Evolutionary conservation across 805 yeast species (phyloP).

Genomic region (Metschnikowia lochheadii): DNA sequence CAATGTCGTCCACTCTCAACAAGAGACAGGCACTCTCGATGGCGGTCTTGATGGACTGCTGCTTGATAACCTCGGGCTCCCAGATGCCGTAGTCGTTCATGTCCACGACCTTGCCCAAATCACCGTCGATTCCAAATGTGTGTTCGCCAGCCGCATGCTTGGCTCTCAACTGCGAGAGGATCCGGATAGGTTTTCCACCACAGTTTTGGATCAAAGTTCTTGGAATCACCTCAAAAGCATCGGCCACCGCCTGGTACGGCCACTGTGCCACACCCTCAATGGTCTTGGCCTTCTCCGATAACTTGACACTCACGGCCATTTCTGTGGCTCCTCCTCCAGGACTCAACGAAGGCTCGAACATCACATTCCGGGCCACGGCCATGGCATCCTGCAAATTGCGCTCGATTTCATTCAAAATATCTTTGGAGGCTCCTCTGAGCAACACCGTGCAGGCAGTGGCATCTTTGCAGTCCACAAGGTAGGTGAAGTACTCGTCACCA

Average conservation of each 20-base stretch:
- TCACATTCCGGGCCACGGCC: constrained; percentile 94
- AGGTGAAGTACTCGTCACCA: constrained; percentile 96
- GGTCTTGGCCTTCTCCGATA: constrained; percentile 85
- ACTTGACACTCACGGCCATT: constrained; percentile 90
- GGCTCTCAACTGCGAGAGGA: constrained; percentile 87
- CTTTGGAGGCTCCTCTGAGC: constrained; percentile 95
- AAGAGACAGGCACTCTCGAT: constrained; percentile 94
- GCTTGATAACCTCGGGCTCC: constrained; percentile 99
- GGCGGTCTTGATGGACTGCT: constrained; percentile 96
- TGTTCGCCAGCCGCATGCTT: constrained; percentile 87
- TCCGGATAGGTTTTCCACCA: constrained; percentile 93
- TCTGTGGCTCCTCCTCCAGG: constrained; percentile 99
- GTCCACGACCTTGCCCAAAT: constrained; percentile 87
- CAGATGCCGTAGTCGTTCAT: constrained; percentile 95
- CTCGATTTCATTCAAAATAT: constrained; percentile 91
- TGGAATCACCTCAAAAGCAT: constrained; percentile 97
- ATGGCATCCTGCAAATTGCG: constrained; percentile 97
- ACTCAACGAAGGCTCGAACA: constrained; percentile 88
- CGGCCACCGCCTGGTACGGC: constrained; percentile 99
- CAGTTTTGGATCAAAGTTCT: constrained; percentile 96
- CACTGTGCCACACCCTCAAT: constrained; percentile 95
- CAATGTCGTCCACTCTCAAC: constrained; percentile 95
- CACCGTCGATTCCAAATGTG: constrained; percentile 94
- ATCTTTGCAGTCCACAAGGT: constrained; percentile 68
- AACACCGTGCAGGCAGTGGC: constrained; percentile 93